Evolutionary conservation across 371 early-diverging fungal genomes (phyloP).

Genomic region (Rhizomucor pusillus): DNA sequence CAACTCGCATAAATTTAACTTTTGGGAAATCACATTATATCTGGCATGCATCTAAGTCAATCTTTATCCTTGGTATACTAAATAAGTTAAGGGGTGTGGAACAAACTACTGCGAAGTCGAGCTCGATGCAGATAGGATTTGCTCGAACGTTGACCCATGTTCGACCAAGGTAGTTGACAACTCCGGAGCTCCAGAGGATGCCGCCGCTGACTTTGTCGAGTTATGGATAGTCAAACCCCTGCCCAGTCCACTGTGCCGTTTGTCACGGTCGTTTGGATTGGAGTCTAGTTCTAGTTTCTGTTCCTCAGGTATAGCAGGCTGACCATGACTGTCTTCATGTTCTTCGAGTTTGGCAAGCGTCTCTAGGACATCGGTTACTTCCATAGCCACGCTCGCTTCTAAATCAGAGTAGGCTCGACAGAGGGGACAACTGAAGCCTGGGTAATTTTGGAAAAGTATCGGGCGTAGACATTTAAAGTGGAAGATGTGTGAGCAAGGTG

Average conservation of each 20-base stretch:
- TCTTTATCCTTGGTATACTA: too few relatives aligned
- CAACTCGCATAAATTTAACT: too few relatives aligned
- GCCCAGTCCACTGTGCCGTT: neutral
- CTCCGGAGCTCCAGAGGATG: neutral
- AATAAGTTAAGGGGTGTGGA: too few relatives aligned
- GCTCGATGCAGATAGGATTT: neutral
- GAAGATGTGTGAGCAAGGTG: conserved; percentile 97
- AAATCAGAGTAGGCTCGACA: conserved; percentile 94
- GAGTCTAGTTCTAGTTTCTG: neutral
- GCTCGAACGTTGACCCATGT: neutral
- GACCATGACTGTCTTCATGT: neutral
- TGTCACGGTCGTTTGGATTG: neutral
- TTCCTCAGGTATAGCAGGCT: neutral
- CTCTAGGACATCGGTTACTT: conserved; percentile 57
- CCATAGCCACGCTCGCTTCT: conserved; percentile 75
- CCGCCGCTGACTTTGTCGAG: neutral
- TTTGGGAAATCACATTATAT: too few relatives aligned
- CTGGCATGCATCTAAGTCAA: too few relatives aligned
- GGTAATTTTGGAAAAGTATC: conserved; percentile 56
- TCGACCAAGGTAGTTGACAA: neutral
- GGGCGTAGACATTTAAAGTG: conserved; percentile 93
- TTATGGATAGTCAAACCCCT: neutral
- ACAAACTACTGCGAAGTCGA: neutral
- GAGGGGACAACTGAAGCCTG: conserved; percentile 91
- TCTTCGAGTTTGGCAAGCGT: conserved; percentile 12